These are phyloP conservation scores for Chaetomium strumarium DNA, from an alignment of 2,329 filamentous ascomycete species.

Conservation along the genomic window DNA sequence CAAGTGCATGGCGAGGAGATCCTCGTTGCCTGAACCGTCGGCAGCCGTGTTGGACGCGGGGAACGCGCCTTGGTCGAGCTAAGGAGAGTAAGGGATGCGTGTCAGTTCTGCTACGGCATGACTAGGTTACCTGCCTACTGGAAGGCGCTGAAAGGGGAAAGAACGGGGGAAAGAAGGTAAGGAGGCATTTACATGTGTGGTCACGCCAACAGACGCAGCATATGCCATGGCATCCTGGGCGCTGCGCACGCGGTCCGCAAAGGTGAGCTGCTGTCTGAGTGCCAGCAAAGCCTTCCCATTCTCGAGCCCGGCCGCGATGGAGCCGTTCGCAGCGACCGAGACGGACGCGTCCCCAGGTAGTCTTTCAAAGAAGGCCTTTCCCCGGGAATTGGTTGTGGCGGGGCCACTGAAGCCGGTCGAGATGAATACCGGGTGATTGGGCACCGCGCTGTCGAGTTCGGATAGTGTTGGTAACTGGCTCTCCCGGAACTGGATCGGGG, in stretches of 20 bases:
- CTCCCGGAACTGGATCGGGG: background rate
- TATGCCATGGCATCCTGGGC: background rate
- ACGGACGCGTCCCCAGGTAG: background rate
- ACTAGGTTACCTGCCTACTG: too few species aligned
- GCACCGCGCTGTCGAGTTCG: background rate
- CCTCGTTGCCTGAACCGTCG: background rate
- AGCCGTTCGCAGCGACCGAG: background rate
- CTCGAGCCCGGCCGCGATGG: background rate
- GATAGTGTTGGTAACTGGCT: background rate
- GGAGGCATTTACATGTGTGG: background rate
- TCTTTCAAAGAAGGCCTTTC: background rate
- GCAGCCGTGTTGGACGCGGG: background rate
- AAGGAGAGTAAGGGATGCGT: background rate
- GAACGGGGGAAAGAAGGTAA: background rate
- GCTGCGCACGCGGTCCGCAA: background rate
- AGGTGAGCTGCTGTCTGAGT: background rate
- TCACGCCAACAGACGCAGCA: background rate
- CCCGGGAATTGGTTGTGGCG: background rate
- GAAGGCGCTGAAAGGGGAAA: too few species aligned
- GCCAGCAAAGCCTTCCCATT: background rate
- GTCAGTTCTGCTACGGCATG: background rate
- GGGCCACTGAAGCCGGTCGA: background rate
- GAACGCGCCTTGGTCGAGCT: background rate
- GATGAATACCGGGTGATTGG: background rate
- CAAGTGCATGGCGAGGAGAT: background rate